Evolutionary conservation across 495 filamentous ascomycete species (phyloP).

Genomic region (Apodospora peruviana): DNA sequence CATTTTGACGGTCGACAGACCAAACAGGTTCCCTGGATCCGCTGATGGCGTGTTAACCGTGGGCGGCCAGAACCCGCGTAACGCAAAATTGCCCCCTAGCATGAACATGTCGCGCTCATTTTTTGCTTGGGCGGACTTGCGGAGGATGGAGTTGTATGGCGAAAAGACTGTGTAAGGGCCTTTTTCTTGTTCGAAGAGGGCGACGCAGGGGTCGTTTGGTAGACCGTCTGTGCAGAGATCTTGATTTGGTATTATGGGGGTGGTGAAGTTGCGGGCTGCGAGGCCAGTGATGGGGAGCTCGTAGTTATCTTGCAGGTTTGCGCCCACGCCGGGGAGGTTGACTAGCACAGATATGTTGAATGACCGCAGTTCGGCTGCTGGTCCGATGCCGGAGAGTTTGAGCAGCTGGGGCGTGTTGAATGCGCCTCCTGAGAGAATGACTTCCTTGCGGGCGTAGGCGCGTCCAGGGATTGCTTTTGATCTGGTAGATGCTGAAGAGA

Average conservation of each 20-base stretch:
- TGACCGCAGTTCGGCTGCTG: conserved; percentile 39
- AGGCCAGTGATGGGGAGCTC: conserved; percentile 25
- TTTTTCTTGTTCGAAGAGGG: conserved; percentile 1
- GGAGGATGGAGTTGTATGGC: conserved; percentile 11
- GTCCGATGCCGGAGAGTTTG: conserved; percentile 51
- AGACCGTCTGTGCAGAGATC: conserved; percentile 14
- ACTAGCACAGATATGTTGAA: conserved; percentile 42
- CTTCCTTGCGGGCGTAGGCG: conserved; percentile 30
- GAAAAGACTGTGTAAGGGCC: conserved; percentile 10
- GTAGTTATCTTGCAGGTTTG: conserved; percentile 52
- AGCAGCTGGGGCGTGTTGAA: conserved; percentile 55
- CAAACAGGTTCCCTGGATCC: conserved; percentile 13
- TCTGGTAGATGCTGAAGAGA: conserved; percentile 17
- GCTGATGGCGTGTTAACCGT: conserved; percentile 1
- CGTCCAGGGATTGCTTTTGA: conserved; percentile 16
- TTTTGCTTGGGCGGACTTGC: conserved; percentile 3
- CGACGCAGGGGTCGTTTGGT: conserved; percentile 14
- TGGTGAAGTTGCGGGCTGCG: conserved; percentile 8
- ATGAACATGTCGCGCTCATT: conserved; percentile 16
- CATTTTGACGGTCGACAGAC: conserved; percentile 18
- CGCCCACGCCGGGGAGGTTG: conserved; percentile 49
- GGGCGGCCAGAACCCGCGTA: conserved; percentile 24
- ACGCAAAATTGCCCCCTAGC: conserved; percentile 26
- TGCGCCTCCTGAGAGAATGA: conserved; percentile 49
- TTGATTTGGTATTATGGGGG: conserved; percentile 7